phyloP scores from a whole-genome alignment of 1,284 basidiomycete species.

The Austroboletus novae-zelandiae region DNA sequence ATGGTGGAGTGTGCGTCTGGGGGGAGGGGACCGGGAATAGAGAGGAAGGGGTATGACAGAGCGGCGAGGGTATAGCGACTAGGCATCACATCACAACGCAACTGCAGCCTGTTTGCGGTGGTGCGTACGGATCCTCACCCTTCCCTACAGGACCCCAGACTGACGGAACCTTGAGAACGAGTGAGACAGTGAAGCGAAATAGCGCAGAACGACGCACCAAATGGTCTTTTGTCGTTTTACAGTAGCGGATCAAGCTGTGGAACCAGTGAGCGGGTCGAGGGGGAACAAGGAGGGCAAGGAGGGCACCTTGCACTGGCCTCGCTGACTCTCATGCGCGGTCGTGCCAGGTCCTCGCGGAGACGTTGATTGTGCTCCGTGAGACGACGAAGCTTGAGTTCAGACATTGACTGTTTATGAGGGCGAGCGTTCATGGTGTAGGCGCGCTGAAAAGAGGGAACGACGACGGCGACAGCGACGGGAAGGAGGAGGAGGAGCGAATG shows the following conservation, averaged over 20 bases:
- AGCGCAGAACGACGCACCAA: conserved; percentile 44
- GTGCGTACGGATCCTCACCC: conserved; percentile 86
- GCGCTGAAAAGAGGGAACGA: conserved; percentile 8
- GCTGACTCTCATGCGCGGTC: conserved; percentile 72
- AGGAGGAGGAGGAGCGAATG: conserved; percentile 7
- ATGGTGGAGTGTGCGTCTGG: conserved; percentile 13
- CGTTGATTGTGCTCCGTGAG: conserved; percentile 79
- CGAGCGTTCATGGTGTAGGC: conserved; percentile 46
- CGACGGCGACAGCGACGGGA: conserved; percentile 1
- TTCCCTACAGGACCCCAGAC: conserved; percentile 94
- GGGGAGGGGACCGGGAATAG: conserved; percentile 2
- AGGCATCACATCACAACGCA: conserved; percentile 34
- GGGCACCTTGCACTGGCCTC: conserved; percentile 71
- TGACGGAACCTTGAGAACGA: conserved; percentile 63
- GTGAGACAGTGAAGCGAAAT: conserved; percentile 2
- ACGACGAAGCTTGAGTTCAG: conserved; percentile 79
- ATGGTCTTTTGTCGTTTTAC: conserved; percentile 72
- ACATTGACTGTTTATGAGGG: conserved; percentile 68
- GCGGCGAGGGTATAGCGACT: conserved; percentile 29
- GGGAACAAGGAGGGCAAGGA: neutral
- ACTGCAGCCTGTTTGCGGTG: conserved; percentile 40
- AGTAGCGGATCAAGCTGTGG: conserved; percentile 74
- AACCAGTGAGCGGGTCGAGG: neutral
- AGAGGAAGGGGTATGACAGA: conserved; percentile 28
- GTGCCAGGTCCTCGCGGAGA: conserved; percentile 70